These are phyloP conservation scores for Marchantia polymorpha DNA, from an alignment of 225 moss, liverwort and hornwort genomes.

Conservation along the genomic window DNA sequence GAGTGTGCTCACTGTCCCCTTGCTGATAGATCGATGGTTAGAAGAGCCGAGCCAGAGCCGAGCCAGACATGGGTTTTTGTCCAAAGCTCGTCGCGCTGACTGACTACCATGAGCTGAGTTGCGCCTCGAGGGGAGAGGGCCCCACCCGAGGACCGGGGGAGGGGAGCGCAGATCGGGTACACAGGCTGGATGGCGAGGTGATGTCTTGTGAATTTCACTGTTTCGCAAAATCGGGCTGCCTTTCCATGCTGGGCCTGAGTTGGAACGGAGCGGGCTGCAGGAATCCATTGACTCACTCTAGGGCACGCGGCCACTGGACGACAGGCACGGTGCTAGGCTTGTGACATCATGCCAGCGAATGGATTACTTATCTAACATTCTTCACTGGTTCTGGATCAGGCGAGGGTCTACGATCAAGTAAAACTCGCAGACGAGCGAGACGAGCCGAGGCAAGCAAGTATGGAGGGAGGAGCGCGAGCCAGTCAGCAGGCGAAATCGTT, in stretches of 20 bases:
- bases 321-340: not conserved
- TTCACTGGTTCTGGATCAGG: slow-evolving; percentile 16
- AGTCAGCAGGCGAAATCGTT: not conserved
- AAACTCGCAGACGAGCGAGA: not conserved
- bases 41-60: too few relatives aligned
- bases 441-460: not conserved
- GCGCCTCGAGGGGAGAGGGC: not conserved
- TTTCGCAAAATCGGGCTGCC: not conserved
- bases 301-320: not conserved
- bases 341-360: slow-evolving; percentile 14
- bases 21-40: too few relatives aligned
- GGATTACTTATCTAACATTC: slow-evolving; percentile 5
- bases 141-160: not conserved
- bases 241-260: slow-evolving; percentile 10
- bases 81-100: not conserved
- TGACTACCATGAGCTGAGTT: not conserved
- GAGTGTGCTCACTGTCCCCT: not conserved
- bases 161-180: not conserved
- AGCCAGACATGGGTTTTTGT: not conserved
- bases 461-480: not conserved
- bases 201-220: not conserved
- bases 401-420: not conserved
- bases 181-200: slow-evolving; percentile 13
- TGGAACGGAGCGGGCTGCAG: not conserved
- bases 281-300: not conserved